Percentiles rank a stretch among this genome's conserved stretches.
Evolutionary conservation across 192 early-diverging fungal genomes (phyloP).

Genomic region (Geranomyces michiganensis): DNA sequence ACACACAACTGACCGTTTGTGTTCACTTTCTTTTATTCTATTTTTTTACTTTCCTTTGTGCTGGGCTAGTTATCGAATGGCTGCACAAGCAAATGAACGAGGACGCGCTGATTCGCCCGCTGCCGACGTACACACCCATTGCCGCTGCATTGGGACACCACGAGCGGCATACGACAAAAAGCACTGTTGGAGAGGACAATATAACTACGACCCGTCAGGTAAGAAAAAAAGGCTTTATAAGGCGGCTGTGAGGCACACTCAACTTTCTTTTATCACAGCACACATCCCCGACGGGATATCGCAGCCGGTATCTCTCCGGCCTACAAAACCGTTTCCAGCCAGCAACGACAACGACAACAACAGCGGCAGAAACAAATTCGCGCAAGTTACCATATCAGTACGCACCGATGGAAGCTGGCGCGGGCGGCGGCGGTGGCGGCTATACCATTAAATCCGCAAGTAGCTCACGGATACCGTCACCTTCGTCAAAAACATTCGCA

Average conservation of each 20-base stretch:
- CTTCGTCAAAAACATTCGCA: too few species aligned
- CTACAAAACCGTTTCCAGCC: background rate
- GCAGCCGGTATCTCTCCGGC: slow-evolving; percentile 16
- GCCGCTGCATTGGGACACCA: background rate
- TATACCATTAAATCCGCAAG: too few species aligned
- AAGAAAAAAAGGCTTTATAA: background rate
- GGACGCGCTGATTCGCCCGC: slow-evolving; percentile 52
- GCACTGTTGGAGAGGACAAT: background rate
- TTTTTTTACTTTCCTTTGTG: too few species aligned
- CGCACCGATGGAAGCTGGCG: too few species aligned
- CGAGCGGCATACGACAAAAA: background rate
- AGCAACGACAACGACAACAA: too few species aligned
- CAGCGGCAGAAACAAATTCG: too few species aligned
- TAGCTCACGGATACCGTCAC: too few species aligned
- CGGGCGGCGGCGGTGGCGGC: too few species aligned
- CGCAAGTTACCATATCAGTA: too few species aligned
- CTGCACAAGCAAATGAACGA: slow-evolving; percentile 68
- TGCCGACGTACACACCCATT: background rate
- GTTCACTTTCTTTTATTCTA: too few species aligned
- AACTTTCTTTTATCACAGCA: background rate
- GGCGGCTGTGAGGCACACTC: too few species aligned
- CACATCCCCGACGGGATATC: slow-evolving; percentile 18
- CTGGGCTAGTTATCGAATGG: slow-evolving; percentile 66
- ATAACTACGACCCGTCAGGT: background rate
- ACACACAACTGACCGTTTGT: too few species aligned